These are phyloP conservation scores for Aspergillus glaucus DNA, from an alignment of 2,329 filamentous ascomycete species.

Conservation along the genomic window DNA sequence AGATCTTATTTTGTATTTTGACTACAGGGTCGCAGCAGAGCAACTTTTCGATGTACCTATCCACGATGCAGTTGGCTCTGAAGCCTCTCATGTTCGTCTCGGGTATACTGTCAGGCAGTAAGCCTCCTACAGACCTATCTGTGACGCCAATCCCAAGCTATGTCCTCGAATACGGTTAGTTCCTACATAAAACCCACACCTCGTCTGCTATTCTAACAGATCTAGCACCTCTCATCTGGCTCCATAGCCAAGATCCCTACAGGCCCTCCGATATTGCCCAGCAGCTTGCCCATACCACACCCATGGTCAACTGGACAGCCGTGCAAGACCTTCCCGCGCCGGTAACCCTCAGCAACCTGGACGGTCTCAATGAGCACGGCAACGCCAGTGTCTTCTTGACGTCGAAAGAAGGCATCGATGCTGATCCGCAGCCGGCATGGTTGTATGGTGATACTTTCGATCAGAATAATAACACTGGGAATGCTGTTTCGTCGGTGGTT, in stretches of 20 bases:
- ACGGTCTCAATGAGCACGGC: slow-evolving; percentile 40
- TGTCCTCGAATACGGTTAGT: slow-evolving; percentile 42
- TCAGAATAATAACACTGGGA: slow-evolving; percentile 44
- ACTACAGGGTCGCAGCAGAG: too few species aligned
- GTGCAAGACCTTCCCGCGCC: slow-evolving; percentile 34
- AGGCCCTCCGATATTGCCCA: slow-evolving; percentile 45
- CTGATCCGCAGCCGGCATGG: slow-evolving; percentile 38
- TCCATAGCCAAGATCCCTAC: slow-evolving; percentile 44
- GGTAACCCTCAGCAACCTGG: slow-evolving; percentile 44
- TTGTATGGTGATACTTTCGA: slow-evolving; percentile 51
- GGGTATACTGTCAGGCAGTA: neutral
- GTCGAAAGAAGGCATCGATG: slow-evolving; percentile 43
- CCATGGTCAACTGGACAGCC: slow-evolving; percentile 37
- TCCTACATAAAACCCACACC: neutral
- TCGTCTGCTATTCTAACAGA: slow-evolving; percentile 1
- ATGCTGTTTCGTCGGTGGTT: slow-evolving; percentile 47
- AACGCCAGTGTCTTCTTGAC: slow-evolving; percentile 46
- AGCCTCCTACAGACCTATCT: slow-evolving; percentile 2
- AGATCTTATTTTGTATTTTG: too few species aligned
- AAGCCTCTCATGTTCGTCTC: neutral
- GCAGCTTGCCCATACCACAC: slow-evolving; percentile 43
- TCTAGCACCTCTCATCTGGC: slow-evolving; percentile 47
- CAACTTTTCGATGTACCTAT: too few species aligned
- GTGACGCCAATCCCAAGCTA: slow-evolving; percentile 34
- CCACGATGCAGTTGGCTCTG: neutral